Evolutionary conservation across 2,329 filamentous ascomycete species (phyloP).

Genomic region (Aspergillus novofumigatus): DNA sequence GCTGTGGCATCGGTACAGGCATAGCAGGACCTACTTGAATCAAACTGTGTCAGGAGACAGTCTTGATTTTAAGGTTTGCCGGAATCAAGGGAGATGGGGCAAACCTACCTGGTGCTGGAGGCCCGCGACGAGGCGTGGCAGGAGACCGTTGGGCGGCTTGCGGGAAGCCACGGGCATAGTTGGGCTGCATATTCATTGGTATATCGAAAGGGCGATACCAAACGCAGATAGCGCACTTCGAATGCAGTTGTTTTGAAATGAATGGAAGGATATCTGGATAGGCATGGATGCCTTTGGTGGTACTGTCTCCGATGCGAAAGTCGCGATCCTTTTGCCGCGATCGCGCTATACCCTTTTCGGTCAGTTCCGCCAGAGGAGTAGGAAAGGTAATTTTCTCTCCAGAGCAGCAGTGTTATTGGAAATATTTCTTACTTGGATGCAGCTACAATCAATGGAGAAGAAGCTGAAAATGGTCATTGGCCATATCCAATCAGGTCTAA

Average conservation of each 20-base stretch:
- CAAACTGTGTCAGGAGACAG: constrained; percentile 14
- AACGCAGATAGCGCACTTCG: constrained; percentile 2
- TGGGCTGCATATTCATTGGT: constrained; percentile 40
- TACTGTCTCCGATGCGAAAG: constrained; percentile 15
- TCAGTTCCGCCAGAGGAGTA: constrained; percentile 1
- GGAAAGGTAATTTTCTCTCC: no score
- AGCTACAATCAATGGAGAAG: neutral
- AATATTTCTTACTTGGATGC: no score
- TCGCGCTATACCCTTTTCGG: constrained; percentile 35
- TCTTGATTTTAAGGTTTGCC: constrained; percentile 9
- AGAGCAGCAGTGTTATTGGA: no score
- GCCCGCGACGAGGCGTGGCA: constrained; percentile 39
- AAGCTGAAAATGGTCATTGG: neutral
- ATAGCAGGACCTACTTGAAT: constrained; percentile 25
- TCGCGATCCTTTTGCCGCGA: constrained; percentile 34
- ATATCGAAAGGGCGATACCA: neutral
- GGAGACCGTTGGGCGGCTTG: constrained; percentile 38
- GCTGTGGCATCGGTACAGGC: constrained; percentile 34
- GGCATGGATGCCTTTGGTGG: constrained; percentile 11
- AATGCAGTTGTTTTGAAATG: constrained; percentile 7
- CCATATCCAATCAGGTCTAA: neutral
- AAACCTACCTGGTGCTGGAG: constrained; percentile 36
- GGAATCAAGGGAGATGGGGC: constrained; percentile 7
- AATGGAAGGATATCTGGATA: constrained; percentile 4
- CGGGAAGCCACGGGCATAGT: constrained; percentile 40